Evolutionary conservation across 768 basidiomycete genomes (phyloP).

Genomic region (Amanita pseudoporphyria): DNA sequence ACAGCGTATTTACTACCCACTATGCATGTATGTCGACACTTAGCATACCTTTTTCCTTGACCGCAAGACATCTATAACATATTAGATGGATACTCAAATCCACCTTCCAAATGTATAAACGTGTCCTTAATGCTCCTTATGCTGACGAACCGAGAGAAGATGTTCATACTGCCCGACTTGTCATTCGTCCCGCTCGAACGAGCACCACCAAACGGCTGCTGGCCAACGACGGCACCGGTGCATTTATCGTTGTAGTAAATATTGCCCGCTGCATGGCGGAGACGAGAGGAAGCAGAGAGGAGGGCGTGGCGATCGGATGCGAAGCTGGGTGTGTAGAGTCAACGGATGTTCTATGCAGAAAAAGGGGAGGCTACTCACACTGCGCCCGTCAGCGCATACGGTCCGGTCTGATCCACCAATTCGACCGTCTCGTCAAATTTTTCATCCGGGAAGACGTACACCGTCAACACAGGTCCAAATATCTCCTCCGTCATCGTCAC

Average conservation of each 20-base stretch:
- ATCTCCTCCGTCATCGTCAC: constrained; percentile 93
- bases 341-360: constrained; percentile 6
- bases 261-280: constrained; percentile 91
- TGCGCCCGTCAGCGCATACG: constrained; percentile 90
- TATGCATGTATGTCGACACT: no score
- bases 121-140: constrained; percentile 96
- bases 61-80: constrained; percentile 16
- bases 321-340: constrained; percentile 45
- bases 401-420: constrained; percentile 76
- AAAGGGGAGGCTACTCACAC: constrained; percentile 45
- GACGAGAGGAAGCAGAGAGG: constrained; percentile 65
- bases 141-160: constrained; percentile 70
- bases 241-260: constrained; percentile 99
- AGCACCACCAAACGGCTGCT: constrained; percentile 96
- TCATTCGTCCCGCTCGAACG: constrained; percentile 95
- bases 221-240: constrained; percentile 95
- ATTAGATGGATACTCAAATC: constrained; percentile 81
- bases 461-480: constrained; percentile 93
- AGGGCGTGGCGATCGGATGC: constrained; percentile 73
- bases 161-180: constrained; percentile 79
- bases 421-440: constrained; percentile 83
- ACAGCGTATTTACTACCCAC: no score
- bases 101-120: constrained; percentile 71
- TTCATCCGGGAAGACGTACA: constrained; percentile 82
- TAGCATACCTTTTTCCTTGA: no score